A percentile compares a stretch with the other conserved stretches of the same genome.
phyloP scores from a whole-genome alignment of 1,139 yeast species.

The Yamadazyma siamensis region DNA sequence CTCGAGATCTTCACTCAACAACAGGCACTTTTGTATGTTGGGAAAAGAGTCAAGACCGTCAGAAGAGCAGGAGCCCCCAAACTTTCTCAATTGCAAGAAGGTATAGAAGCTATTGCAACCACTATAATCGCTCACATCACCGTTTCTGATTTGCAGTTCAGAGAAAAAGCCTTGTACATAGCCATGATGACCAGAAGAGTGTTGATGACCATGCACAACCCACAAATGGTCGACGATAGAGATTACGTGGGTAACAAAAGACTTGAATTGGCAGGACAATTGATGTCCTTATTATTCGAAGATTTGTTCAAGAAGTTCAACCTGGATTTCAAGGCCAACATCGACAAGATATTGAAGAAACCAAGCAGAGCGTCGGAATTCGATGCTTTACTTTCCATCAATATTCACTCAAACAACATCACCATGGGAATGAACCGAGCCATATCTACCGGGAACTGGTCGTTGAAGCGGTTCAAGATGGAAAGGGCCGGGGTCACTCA shows the following conservation, averaged over 20 bases:
- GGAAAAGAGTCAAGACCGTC: constrained; percentile 86
- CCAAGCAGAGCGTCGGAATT: constrained; percentile 95
- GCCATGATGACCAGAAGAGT: constrained; percentile 98
- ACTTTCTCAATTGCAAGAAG: constrained; percentile 81
- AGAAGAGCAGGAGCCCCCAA: constrained; percentile 85
- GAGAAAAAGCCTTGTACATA: constrained; percentile 90
- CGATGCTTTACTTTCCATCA: constrained; percentile 85
- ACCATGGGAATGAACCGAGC: constrained; percentile 95
- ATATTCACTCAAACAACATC: constrained; percentile 87
- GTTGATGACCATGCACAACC: constrained; percentile 91
- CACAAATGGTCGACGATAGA: constrained; percentile 94
- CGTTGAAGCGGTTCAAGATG: constrained; percentile 97
- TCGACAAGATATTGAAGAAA: constrained; percentile 88
- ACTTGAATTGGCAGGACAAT: constrained; percentile 94
- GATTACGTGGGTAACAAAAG: constrained; percentile 98
- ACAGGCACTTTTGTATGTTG: constrained; percentile 89
- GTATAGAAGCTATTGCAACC: constrained; percentile 95
- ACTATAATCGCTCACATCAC: constrained; percentile 94
- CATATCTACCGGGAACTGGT: constrained; percentile 98
- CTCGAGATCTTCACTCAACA: constrained; percentile 86
- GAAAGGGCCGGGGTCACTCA: constrained; percentile 99
- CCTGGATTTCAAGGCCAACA: constrained; percentile 87
- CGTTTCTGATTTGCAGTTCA: constrained; percentile 79
- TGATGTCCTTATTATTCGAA: constrained; percentile 90
- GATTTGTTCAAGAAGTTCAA: constrained; percentile 96